Evolutionary conservation across 208 protist species (phyloP).

Genomic region (Crithidia sp.): DNA sequence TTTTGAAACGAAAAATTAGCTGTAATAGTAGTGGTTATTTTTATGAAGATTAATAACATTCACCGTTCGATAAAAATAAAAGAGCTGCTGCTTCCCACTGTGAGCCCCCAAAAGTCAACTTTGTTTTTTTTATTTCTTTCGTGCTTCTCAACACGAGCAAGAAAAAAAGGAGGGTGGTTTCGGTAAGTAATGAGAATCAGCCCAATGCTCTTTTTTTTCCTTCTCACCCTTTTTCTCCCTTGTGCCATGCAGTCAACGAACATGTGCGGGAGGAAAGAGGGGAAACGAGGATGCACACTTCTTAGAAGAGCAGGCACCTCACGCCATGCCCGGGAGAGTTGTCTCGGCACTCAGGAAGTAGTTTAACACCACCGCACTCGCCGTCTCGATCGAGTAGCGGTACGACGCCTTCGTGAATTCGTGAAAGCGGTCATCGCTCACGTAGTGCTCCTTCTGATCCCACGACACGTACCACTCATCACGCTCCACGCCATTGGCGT

Average conservation of each 20-base stretch:
- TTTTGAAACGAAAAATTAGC: too few species aligned
- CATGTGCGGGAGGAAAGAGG: not conserved
- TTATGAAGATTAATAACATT: too few species aligned
- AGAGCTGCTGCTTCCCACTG: too few species aligned
- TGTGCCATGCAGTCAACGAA: not conserved
- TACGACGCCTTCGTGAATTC: slow-evolving; percentile 41
- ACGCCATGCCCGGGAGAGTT: slow-evolving; percentile 27
- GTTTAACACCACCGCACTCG: slow-evolving; percentile 62
- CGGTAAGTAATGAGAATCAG: too few species aligned
- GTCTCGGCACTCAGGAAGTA: slow-evolving; percentile 49
- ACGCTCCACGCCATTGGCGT: slow-evolving; percentile 4
- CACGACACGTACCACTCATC: slow-evolving; percentile 41
- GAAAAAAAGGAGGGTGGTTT: too few species aligned
- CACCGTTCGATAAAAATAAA: too few species aligned
- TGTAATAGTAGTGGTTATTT: too few species aligned
- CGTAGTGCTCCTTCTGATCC: slow-evolving; percentile 56
- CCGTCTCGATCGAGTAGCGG: slow-evolving; percentile 64
- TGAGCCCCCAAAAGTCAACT: too few species aligned
- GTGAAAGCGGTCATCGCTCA: slow-evolving; percentile 44
- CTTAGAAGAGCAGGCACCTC: not conserved
- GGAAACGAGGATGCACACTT: too few species aligned
- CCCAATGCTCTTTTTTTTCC: not conserved
- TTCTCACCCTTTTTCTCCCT: not conserved
- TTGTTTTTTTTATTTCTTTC: too few species aligned
- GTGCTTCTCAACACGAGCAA: too few species aligned